Evolutionary conservation across 768 basidiomycete species (phyloP).

Genomic region (Lactifluus volemus): DNA sequence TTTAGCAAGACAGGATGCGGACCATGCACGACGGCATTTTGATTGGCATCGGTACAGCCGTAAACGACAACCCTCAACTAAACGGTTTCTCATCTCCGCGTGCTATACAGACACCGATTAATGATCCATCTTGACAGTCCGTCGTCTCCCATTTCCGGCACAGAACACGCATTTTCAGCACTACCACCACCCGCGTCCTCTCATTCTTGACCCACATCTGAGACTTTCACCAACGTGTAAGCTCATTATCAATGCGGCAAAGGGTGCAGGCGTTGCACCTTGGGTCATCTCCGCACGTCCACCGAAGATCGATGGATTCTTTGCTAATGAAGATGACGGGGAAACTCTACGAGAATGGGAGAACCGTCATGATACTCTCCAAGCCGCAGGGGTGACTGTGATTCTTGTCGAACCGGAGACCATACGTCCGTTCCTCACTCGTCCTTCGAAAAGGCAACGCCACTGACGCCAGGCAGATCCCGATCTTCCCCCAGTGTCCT

Average conservation of each 20-base stretch:
- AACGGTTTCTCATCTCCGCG: constrained; percentile 45
- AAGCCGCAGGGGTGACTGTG: constrained; percentile 58
- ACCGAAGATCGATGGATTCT: constrained; percentile 21
- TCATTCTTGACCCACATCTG: constrained; percentile 73
- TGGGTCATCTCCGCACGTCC: constrained; percentile 55
- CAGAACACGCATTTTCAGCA: constrained; percentile 22
- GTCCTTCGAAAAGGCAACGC: not conserved
- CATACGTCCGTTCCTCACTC: constrained; percentile 28
- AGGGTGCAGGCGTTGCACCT: constrained; percentile 54
- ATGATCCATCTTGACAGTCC: constrained; percentile 32
- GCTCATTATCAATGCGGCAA: constrained; percentile 55
- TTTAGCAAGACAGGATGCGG: constrained; percentile 56
- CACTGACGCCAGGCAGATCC: constrained; percentile 4
- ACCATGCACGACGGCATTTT: constrained; percentile 90
- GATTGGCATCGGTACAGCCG: constrained; percentile 80
- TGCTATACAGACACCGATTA: not conserved
- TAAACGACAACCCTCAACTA: constrained; percentile 92
- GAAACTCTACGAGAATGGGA: constrained; percentile 23
- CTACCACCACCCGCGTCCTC: constrained; percentile 61
- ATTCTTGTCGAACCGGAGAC: constrained; percentile 37
- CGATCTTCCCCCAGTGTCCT: constrained; percentile 22
- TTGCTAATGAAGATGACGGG: constrained; percentile 15
- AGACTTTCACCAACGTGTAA: constrained; percentile 60
- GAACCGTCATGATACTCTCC: constrained; percentile 37
- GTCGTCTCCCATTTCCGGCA: constrained; percentile 38